Conservation (phyloP, 768 basidiomycete genomes). For the Kwoniella sp. region DNA sequence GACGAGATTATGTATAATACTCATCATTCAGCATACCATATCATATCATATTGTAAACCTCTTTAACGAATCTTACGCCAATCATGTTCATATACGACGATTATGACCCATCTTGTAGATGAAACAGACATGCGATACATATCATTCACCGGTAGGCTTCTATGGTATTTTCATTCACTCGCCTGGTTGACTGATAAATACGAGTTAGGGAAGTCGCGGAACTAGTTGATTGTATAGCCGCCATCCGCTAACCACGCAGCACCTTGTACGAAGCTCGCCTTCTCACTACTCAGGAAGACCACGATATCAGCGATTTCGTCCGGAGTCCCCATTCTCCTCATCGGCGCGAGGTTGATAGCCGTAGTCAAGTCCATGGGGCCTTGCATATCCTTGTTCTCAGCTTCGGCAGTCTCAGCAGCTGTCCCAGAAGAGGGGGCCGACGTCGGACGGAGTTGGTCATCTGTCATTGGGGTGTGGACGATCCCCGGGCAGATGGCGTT, state of each 20-base stretch:
- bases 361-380: constrained; percentile 22
- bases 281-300: constrained; percentile 31
- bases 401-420: neutral
- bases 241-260: constrained; percentile 34
- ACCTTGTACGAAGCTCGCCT: constrained; percentile 36
- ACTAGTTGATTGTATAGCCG: constrained; percentile 32
- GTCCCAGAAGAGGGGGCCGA: neutral
- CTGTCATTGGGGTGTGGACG: constrained; percentile 36
- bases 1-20: neutral
- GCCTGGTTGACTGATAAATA: too few species aligned
- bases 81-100: neutral
- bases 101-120: neutral
- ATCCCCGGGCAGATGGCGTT: constrained; percentile 37
- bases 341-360: constrained; percentile 34
- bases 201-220: too few species aligned
- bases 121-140: constrained; percentile 2
- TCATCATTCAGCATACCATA: neutral
- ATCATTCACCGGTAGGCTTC: too few species aligned
- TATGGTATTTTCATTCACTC: too few species aligned
- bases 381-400: constrained; percentile 13
- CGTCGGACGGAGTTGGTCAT: constrained; percentile 14
- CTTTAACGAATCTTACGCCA: neutral
- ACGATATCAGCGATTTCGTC: constrained; percentile 36
- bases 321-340: constrained; percentile 30
- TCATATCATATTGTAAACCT: neutral